Conservation (phyloP, 257 asterid genomes). For the Nicotiana paniculata region DNA sequence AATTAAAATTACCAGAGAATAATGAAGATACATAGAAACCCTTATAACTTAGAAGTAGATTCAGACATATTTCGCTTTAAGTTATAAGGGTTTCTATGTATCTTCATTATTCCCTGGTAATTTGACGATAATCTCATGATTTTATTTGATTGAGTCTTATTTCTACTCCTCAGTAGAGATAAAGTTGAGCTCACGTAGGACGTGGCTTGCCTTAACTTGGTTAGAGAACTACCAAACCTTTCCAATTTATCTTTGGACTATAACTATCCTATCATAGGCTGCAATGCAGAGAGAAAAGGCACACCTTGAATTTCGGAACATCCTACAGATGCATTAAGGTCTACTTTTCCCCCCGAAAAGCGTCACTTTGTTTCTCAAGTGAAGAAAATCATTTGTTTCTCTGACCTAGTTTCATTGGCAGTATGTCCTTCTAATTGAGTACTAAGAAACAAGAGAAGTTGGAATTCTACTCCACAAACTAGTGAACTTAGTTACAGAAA, state of each 20-base stretch:
- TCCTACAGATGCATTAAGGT: not conserved
- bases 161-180: not conserved
- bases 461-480: not conserved
- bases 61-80: not conserved
- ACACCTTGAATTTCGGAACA: not conserved
- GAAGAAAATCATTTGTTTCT: not conserved
- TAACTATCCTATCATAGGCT: not conserved
- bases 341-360: not conserved
- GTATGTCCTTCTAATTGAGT: not conserved
- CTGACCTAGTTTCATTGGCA: not conserved
- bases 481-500: not conserved
- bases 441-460: not conserved
- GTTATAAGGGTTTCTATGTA: not conserved
- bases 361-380: not conserved
- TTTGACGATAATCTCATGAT: not conserved
- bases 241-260: not conserved
- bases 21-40: too few relatives aligned
- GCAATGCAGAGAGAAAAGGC: not conserved
- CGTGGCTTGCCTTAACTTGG: not conserved
- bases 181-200: not conserved
- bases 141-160: not conserved
- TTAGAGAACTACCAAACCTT: not conserved
- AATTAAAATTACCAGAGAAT: too few relatives aligned
- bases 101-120: not conserved
- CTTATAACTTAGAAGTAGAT: not conserved